Percentiles rank a stretch among this genome's conserved stretches.
These are phyloP conservation scores for Gynandropsis gynandra DNA, from an alignment of 345 rosid genomes.

Conservation along the genomic window DNA sequence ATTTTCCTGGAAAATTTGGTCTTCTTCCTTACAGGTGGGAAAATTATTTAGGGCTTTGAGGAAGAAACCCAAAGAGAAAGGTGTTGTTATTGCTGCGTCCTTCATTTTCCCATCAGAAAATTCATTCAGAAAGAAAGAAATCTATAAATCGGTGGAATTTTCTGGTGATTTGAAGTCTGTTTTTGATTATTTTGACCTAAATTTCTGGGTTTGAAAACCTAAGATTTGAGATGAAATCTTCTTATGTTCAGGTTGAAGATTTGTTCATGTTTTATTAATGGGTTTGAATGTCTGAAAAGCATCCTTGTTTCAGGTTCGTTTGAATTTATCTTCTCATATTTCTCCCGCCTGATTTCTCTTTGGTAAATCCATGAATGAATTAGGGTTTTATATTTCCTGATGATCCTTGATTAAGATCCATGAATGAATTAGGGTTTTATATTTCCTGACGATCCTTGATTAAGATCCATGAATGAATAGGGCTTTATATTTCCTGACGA, in stretches of 20 bases:
- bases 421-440: no score
- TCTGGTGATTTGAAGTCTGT: slow-evolving; percentile 14
- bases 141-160: not conserved
- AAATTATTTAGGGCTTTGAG: not conserved
- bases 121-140: no score
- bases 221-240: slow-evolving; percentile 18
- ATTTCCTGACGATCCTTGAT: no score
- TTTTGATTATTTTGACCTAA: not conserved
- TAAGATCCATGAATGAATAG: not conserved
- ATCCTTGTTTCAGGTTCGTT: slow-evolving; percentile 22
- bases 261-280: slow-evolving; percentile 16
- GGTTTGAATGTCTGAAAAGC: slow-evolving; percentile 13
- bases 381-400: no score
- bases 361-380: not conserved
- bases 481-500: no score
- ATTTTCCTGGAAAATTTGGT: not conserved
- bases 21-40: slow-evolving; percentile 22
- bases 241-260: slow-evolving; percentile 17
- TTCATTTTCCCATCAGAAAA: no score
- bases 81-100: not conserved
- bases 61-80: slow-evolving; percentile 11
- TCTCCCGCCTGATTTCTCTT: not conserved
- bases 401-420: no score
- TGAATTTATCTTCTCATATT: not conserved
- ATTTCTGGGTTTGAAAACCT: not conserved